Base-by-base conservation (phyloP, 31 red algal species). In the Porphyra umbilicalis region DNA sequence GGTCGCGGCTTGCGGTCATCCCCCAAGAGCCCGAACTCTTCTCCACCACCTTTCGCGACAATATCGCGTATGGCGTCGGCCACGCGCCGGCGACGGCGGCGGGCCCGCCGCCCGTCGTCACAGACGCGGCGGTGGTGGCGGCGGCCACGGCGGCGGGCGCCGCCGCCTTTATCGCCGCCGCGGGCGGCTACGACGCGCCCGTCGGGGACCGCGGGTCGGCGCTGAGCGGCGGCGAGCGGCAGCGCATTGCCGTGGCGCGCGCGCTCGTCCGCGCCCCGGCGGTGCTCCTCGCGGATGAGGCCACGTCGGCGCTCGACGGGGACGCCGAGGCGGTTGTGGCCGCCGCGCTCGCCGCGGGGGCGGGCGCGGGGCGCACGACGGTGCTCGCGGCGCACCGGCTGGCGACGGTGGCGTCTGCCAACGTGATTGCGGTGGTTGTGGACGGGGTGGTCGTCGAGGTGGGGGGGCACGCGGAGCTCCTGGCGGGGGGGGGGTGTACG, bases 1-100 rank as follows among this genome's bases (percentile, higher is more conserved):
- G 96, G 20, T 82, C 79, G 15, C 90, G 93, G 74, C 95, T 98
- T 79, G 93, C 90, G 38, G 36, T 98, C 15, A 93, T 98, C 4
- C 89, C 93, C 35, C 96, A 98, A 83, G 93, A 98, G 44, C 96
- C 96, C 25, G 92, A 91, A 30, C 75, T 98, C 33, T 98, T 98
- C 85, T 93, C 91, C 67, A 79, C 85, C 34, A 91, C 93, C 31
- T 90, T 98, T 13, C 90, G 90, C 67, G 96, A 98, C 31, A 98
- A 98, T 85, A 92, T 98, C 76, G 32, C 82, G 32, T 95, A 95
- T 79, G 96, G 96, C 20, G 39, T 80, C 33, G 57, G 80, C 36
- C 80, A 97, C 44, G 87, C 83, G 77, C 84, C 90, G n/a, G 88
- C 83, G 35, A 88, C 88, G 32, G 81, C 84, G 16, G n/a, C n/a